Conservation (phyloP, 2,329 filamentous ascomycete species). For the Calonectria hongkongensis region DNA sequence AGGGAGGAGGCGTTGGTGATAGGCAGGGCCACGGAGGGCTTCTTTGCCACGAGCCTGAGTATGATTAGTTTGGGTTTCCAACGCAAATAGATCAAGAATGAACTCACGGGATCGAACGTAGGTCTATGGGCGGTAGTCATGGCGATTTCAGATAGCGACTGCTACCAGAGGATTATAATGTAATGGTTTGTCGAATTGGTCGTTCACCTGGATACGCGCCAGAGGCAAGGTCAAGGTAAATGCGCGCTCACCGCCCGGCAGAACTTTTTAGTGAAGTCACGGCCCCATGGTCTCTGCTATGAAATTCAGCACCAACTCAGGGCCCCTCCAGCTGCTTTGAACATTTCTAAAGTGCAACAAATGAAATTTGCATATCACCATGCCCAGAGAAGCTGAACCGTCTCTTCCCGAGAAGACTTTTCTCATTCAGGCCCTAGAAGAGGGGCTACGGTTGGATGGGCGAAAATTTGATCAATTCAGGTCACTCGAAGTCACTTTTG, state of each 20-base stretch:
- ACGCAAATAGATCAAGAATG: conserved; percentile 36
- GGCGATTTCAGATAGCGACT: conserved; percentile 37
- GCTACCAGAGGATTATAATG: conserved; percentile 4
- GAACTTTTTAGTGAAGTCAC: conserved; percentile 61
- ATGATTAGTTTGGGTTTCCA: conserved; percentile 53
- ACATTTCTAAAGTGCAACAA: conserved; percentile 36
- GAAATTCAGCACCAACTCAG: conserved; percentile 33
- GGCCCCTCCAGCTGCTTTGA: conserved; percentile 23
- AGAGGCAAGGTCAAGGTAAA: conserved; percentile 29
- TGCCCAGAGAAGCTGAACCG: conserved; percentile 95
- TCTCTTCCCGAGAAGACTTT: conserved; percentile 93
- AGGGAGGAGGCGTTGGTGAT: conserved; percentile 95
- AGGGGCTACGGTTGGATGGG: conserved; percentile 89
- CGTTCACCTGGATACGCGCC: conserved; percentile 14
- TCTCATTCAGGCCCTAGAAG: conserved; percentile 86
- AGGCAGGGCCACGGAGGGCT: conserved; percentile 92
- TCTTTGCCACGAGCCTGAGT: conserved; percentile 92
- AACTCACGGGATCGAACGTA: conserved; percentile 90
- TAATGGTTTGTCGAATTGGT: conserved; percentile 11
- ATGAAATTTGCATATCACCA: conserved; percentile 63
- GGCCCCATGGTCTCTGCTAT: conserved; percentile 37
- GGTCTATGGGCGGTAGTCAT: conserved; percentile 87
- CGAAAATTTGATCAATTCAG: conserved; percentile 88
- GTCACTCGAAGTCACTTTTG: conserved; percentile 85
- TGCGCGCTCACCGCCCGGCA: conserved; percentile 69